A percentile compares a stretch with the other conserved stretches of the same genome.
Conservation (phyloP, 2,329 filamentous ascomycete genomes). For the Trichoderma atrobrunneum region DNA sequence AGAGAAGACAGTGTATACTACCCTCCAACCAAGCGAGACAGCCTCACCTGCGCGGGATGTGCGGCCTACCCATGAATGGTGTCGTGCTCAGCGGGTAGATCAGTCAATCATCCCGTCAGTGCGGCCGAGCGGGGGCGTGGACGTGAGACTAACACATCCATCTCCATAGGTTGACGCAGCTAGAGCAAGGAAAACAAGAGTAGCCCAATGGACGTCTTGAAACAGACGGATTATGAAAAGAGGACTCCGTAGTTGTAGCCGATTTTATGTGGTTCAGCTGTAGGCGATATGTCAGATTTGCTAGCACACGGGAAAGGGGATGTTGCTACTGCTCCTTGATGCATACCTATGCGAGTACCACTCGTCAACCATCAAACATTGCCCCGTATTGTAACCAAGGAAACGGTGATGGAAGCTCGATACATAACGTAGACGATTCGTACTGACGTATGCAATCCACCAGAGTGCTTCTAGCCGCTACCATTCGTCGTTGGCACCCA, state of each 20-base stretch:
- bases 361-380: not conserved
- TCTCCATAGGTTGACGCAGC: not conserved
- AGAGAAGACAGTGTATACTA: not conserved
- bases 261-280: not conserved
- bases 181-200: not conserved
- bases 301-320: not conserved
- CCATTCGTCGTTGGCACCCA: not conserved
- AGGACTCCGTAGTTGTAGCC: not conserved
- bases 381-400: not conserved
- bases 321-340: not conserved
- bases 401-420: not conserved
- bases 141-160: not conserved
- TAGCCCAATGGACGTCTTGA: not conserved
- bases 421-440: not conserved
- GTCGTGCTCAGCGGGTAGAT: constrained; percentile 17
- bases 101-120: constrained; percentile 12
- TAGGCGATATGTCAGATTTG: constrained; percentile 23
- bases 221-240: not conserved
- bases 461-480: not conserved
- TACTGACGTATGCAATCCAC: not conserved
- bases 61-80: not conserved
- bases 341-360: not conserved
- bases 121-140: not conserved
- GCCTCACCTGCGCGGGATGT: not conserved
- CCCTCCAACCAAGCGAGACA: not conserved